Conservation (phyloP, 768 basidiomycete genomes). For the Sutorius australiensis region DNA sequence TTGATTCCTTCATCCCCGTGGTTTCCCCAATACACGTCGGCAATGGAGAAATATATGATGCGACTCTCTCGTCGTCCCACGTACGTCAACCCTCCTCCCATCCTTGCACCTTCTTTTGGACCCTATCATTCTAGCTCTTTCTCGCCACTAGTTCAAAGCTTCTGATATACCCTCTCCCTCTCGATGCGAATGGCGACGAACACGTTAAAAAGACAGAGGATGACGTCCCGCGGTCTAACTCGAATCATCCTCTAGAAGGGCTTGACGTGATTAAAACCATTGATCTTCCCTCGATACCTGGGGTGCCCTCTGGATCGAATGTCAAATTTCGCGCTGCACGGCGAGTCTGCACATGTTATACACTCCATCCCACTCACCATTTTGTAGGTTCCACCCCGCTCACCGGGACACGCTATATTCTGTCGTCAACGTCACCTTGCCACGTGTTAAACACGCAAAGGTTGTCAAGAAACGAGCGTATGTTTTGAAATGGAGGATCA, state of each 20-base stretch:
- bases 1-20: conserved; percentile 51
- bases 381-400: conserved; percentile 52
- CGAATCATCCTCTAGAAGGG: conserved; percentile 3
- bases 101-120: not conserved
- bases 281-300: conserved; percentile 49
- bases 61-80: conserved; percentile 64
- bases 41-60: conserved; percentile 83
- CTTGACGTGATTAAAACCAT: conserved; percentile 49
- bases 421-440: conserved; percentile 63
- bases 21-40: conserved; percentile 48
- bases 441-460: conserved; percentile 55
- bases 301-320: conserved; percentile 40
- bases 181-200: conserved; percentile 3
- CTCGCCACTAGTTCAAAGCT: conserved; percentile 63
- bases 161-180: conserved; percentile 57
- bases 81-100: conserved; percentile 36
- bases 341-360: conserved; percentile 28
- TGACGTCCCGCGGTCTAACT: conserved; percentile 32
- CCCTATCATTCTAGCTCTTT: conserved; percentile 46
- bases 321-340: conserved; percentile 61
- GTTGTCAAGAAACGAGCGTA: conserved; percentile 55
- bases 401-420: conserved; percentile 58
- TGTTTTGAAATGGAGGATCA: conserved; percentile 69
- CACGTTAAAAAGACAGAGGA: not conserved
- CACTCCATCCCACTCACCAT: conserved; percentile 7